Percentiles rank a stretch among this genome's conserved stretches.
These are phyloP conservation scores for Cladorrhinum sp. DNA, from an alignment of 2,329 filamentous ascomycete species.

Conservation along the genomic window DNA sequence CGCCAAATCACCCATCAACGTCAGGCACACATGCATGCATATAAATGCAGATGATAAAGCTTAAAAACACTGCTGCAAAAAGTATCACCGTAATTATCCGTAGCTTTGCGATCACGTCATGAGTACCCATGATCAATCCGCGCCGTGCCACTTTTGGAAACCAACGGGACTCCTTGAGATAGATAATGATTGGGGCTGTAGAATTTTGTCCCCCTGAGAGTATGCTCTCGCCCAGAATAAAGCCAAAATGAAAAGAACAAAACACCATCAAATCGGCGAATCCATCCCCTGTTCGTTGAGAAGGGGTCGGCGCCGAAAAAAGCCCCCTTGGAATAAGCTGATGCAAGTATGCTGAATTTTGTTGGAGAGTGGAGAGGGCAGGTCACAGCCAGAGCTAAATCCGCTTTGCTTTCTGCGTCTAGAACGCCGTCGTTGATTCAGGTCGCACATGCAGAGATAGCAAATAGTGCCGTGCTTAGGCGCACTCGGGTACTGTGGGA, in stretches of 20 bases:
- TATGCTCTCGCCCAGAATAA: constrained; percentile 15
- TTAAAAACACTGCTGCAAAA: constrained; percentile 6
- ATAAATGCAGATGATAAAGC: background rate
- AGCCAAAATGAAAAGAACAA: constrained; percentile 10
- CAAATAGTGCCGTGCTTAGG: constrained; percentile 25
- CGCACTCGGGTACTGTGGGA: constrained; percentile 36
- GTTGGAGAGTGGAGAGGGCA: constrained; percentile 24
- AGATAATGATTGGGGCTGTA: constrained; percentile 7
- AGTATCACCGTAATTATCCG: constrained; percentile 7
- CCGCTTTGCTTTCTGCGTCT: constrained; percentile 17
- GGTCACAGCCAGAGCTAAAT: constrained; percentile 16
- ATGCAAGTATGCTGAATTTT: constrained; percentile 19
- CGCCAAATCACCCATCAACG: background rate
- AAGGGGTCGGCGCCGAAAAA: constrained; percentile 14
- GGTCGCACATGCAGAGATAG: constrained; percentile 8
- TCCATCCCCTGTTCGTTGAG: constrained; percentile 12
- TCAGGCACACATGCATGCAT: background rate
- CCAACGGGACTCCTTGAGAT: constrained; percentile 7
- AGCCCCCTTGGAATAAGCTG: constrained; percentile 19
- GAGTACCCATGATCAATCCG: constrained; percentile 8
- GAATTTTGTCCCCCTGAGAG: constrained; percentile 10
- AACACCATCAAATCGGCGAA: constrained; percentile 21
- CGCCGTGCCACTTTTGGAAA: constrained; percentile 13
- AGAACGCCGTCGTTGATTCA: constrained; percentile 16
- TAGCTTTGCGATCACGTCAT: constrained; percentile 6